Percentiles rank a stretch among this genome's conserved stretches.
Evolutionary conservation across 805 yeast genomes (phyloP).

Genomic region (Zygosaccharomyces bailii): DNA sequence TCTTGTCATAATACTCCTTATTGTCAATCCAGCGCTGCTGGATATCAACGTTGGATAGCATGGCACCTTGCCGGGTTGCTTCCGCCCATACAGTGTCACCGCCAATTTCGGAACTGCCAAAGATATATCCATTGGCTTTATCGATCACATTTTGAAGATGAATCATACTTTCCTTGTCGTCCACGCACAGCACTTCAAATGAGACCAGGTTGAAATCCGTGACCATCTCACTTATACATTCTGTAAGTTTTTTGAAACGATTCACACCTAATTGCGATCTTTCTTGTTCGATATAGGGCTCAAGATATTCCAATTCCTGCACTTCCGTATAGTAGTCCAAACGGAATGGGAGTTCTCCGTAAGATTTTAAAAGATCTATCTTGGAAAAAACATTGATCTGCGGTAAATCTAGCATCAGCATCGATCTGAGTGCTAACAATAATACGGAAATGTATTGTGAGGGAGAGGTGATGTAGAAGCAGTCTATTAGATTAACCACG

Average conservation of each 20-base stretch:
- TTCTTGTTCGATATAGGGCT: constrained; percentile 69
- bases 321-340: constrained; percentile 89
- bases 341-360: constrained; percentile 77
- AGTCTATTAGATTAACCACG: constrained; percentile 84
- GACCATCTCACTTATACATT: constrained; percentile 74
- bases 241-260: constrained; percentile 64
- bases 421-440: constrained; percentile 76
- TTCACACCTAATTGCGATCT: constrained; percentile 60
- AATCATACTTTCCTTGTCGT: constrained; percentile 91
- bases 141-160: constrained; percentile 72
- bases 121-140: constrained; percentile 88
- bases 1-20: constrained; percentile 71
- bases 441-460: constrained; percentile 84
- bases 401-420: constrained; percentile 90
- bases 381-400: constrained; percentile 91
- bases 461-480: constrained; percentile 76
- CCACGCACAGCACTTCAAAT: constrained; percentile 85
- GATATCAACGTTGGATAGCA: constrained; percentile 55
- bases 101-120: constrained; percentile 89
- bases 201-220: constrained; percentile 84
- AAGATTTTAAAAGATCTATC: constrained; percentile 73
- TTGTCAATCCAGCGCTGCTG: constrained; percentile 95
- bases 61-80: constrained; percentile 77
- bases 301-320: constrained; percentile 69
- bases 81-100: constrained; percentile 99